These are phyloP conservation scores for Blastobotrys raffinosifermentans DNA, from an alignment of 1,139 yeast species.

Conservation along the genomic window DNA sequence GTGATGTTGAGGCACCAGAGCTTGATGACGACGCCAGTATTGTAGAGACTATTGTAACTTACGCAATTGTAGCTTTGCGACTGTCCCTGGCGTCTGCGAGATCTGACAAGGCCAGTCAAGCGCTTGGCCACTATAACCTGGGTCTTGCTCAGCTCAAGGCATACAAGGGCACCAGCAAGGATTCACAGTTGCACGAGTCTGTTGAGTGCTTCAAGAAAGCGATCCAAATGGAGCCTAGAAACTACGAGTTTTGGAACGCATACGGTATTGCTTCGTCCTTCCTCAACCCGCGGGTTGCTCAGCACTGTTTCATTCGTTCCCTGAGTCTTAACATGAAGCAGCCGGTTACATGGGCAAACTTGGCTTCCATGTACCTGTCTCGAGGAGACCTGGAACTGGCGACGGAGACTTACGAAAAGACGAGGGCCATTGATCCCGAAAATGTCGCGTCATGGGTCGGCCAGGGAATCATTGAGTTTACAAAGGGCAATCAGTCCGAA, in stretches of 20 bases:
- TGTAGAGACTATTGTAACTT: conserved; percentile 9
- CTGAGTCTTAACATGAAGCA: conserved; percentile 63
- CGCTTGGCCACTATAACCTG: conserved; percentile 61
- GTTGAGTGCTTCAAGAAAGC: conserved; percentile 58
- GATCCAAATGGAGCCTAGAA: conserved; percentile 62
- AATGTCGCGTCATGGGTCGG: conserved; percentile 82
- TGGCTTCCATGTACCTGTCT: conserved; percentile 70
- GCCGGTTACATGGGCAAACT: conserved; percentile 68
- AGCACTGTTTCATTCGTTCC: conserved; percentile 89
- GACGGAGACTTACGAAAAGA: conserved; percentile 61
- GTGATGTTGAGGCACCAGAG: conserved; percentile 6
- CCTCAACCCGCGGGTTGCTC: conserved; percentile 66
- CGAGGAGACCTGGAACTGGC: conserved; percentile 70
- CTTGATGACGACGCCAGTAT: neutral
- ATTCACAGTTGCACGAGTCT: conserved; percentile 33
- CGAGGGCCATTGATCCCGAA: conserved; percentile 80
- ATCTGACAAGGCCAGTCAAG: conserved; percentile 28
- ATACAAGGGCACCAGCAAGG: conserved; percentile 28
- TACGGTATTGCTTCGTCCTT: conserved; percentile 67
- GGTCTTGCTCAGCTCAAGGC: conserved; percentile 60
- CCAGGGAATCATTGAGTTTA: conserved; percentile 63
- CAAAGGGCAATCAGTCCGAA: conserved; percentile 46
- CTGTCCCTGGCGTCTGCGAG: conserved; percentile 33
- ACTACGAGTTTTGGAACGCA: conserved; percentile 73
- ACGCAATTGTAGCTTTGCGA: conserved; percentile 19